These are phyloP conservation scores for Pyrenochaeta sp. DNA, from an alignment of 2,329 filamentous ascomycete genomes.

Conservation along the genomic window DNA sequence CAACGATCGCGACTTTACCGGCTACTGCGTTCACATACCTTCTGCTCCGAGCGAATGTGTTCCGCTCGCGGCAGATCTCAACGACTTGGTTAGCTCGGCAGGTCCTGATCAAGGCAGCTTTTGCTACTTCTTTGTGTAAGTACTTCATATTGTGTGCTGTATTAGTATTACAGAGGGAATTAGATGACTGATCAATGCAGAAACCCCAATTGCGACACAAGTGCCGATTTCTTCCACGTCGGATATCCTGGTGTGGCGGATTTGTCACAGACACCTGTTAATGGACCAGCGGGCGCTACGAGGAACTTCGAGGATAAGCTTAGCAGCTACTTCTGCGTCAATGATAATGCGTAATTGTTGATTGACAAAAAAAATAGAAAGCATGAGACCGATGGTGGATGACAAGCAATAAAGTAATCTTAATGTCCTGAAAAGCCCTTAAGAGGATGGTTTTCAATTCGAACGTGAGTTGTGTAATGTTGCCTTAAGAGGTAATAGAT, in stretches of 20 bases:
- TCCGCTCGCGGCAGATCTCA: slow-evolving; percentile 15
- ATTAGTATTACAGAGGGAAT: background rate
- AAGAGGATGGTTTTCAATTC: no score
- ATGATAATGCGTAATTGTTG: slow-evolving; percentile 6
- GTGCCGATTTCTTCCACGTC: slow-evolving; percentile 24
- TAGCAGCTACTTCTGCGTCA: slow-evolving; percentile 21
- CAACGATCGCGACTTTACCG: slow-evolving; percentile 20
- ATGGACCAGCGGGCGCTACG: slow-evolving; percentile 21
- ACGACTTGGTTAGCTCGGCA: slow-evolving; percentile 17
- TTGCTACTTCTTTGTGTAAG: slow-evolving; percentile 32
- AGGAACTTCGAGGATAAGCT: slow-evolving; percentile 26
- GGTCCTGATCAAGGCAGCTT: slow-evolving; percentile 19
- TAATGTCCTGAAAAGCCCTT: no score
- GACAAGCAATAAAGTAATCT: background rate
- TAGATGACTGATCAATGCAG: slow-evolving; percentile 3
- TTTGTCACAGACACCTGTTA: slow-evolving; percentile 17
- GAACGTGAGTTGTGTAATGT: no score
- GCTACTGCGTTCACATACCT: slow-evolving; percentile 22
- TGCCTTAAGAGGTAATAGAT: no score
- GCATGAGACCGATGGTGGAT: background rate
- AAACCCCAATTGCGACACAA: slow-evolving; percentile 14
- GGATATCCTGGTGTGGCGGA: slow-evolving; percentile 19
- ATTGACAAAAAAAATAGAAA: no score
- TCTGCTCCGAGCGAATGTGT: slow-evolving; percentile 15
- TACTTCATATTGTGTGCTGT: background rate